Evolutionary conservation across 768 basidiomycete genomes (phyloP).

Genomic region (Termitomyces eurrhizus): DNA sequence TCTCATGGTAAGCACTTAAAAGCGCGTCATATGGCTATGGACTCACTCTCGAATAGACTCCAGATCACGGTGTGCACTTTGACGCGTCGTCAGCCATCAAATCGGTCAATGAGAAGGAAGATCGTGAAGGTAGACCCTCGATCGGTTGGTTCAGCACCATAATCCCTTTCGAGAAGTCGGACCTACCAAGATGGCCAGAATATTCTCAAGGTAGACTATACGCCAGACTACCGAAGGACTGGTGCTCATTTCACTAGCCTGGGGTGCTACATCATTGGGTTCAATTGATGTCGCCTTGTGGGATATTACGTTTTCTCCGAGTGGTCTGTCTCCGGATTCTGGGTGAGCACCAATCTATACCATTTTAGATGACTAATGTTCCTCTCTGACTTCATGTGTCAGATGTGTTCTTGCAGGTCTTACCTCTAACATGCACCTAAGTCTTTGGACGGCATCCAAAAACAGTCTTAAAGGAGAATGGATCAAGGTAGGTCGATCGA

Average conservation of each 20-base stretch:
- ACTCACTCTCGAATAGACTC: slow-evolving; percentile 47
- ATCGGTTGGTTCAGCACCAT: slow-evolving; percentile 74
- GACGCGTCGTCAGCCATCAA: slow-evolving; percentile 51
- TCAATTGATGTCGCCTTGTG: slow-evolving; percentile 66
- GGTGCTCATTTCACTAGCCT: slow-evolving; percentile 40
- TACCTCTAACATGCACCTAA: slow-evolving; percentile 73
- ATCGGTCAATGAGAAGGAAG: slow-evolving; percentile 28
- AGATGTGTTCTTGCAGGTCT: slow-evolving; percentile 69
- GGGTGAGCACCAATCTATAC: slow-evolving; percentile 38
- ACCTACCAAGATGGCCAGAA: slow-evolving; percentile 42
- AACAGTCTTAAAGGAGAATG: slow-evolving; percentile 75
- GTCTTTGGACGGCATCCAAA: slow-evolving; percentile 62
- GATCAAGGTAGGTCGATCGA: slow-evolving; percentile 41
- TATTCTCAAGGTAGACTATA: slow-evolving; percentile 39
- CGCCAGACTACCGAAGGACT: background rate
- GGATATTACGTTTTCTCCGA: slow-evolving; percentile 64
- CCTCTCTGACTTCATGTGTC: background rate
- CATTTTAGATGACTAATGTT: background rate
- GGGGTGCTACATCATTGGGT: slow-evolving; percentile 65
- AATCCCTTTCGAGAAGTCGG: slow-evolving; percentile 52
- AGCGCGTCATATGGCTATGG: background rate
- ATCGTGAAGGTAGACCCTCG: slow-evolving; percentile 27
- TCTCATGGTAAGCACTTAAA: slow-evolving; percentile 50
- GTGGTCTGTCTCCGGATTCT: slow-evolving; percentile 51
- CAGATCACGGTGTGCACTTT: slow-evolving; percentile 68